Percentiles rank a stretch among this genome's conserved stretches.
These are phyloP conservation scores for Hebeloma cylindrosporum DNA, from an alignment of 768 basidiomycete genomes.

Conservation along the genomic window DNA sequence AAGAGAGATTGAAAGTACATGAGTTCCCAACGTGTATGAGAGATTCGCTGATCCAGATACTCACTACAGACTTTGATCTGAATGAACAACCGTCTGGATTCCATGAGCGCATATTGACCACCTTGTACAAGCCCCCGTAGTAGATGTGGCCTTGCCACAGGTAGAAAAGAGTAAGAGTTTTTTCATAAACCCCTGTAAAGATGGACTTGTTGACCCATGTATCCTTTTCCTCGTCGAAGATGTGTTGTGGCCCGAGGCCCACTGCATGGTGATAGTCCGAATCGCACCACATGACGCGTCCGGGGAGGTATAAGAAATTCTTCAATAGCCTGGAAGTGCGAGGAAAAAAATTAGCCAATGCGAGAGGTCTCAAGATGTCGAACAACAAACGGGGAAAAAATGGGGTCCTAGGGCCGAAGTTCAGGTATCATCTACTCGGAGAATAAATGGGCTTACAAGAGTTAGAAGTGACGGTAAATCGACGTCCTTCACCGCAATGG, in stretches of 20 bases:
- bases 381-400: too few relatives aligned
- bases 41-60: background rate
- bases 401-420: too few relatives aligned
- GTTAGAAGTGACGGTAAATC: slow-evolving; percentile 5
- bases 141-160: background rate
- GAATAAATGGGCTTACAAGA: slow-evolving; percentile 3
- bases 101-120: background rate
- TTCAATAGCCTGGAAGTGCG: slow-evolving; percentile 1
- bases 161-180: slow-evolving; percentile 9
- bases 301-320: slow-evolving; percentile 11
- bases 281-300: slow-evolving; percentile 2
- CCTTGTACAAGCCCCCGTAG: slow-evolving; percentile 11
- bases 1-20: background rate
- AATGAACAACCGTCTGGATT: background rate
- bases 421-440: too few relatives aligned
- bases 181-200: slow-evolving; percentile 6
- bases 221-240: background rate
- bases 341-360: background rate
- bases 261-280: slow-evolving; percentile 1
- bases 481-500: slow-evolving; percentile 2
- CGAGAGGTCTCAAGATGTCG: too few relatives aligned
- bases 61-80: background rate
- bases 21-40: background rate
- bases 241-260: slow-evolving; percentile 3
- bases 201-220: slow-evolving; percentile 5